Percentiles rank a stretch among this genome's conserved stretches.
phyloP scores from a whole-genome alignment of 495 filamentous ascomycete species.

The Pseudomonodictys pantanalensis region DNA sequence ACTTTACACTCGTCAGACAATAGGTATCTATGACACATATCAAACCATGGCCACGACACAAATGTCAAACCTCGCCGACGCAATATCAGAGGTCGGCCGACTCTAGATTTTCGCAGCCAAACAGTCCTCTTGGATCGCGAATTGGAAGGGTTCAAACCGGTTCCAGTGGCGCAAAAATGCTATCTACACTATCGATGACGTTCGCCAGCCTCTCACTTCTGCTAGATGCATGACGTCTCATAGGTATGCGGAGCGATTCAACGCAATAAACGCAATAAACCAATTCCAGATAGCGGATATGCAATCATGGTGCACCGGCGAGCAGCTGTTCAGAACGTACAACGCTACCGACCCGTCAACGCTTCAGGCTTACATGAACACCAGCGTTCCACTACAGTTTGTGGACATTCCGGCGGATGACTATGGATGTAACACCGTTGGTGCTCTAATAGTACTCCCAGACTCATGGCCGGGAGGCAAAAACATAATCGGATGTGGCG shows the following conservation, averaged over 20 bases:
- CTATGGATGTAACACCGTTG: too few relatives aligned
- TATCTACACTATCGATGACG: background rate
- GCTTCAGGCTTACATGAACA: too few relatives aligned
- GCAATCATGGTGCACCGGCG: too few relatives aligned
- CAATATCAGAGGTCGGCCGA: background rate
- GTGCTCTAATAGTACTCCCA: slow-evolving; percentile 1
- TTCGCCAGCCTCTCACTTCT: background rate
- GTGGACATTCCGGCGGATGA: background rate
- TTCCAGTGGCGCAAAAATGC: slow-evolving; percentile 6
- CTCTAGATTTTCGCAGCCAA: slow-evolving; percentile 5
- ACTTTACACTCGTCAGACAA: background rate
- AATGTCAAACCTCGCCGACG: slow-evolving; percentile 8
- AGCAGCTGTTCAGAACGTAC: too few relatives aligned
- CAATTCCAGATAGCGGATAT: too few relatives aligned
- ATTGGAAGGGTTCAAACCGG: background rate
- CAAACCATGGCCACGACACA: slow-evolving; percentile 7
- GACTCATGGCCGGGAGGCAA: slow-evolving; percentile 8
- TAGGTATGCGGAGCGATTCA: too few relatives aligned
- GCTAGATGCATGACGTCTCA: background rate
- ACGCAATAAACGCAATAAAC: background rate
- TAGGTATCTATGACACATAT: background rate
- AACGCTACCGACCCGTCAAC: too few relatives aligned
- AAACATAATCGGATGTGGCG: background rate
- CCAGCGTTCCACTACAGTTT: background rate
- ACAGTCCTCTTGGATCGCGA: background rate